Evolutionary conservation across 768 basidiomycete genomes (phyloP), one percentile per base, ranked within the genome.

Genomic region (Hydnum rufescens): DNA sequence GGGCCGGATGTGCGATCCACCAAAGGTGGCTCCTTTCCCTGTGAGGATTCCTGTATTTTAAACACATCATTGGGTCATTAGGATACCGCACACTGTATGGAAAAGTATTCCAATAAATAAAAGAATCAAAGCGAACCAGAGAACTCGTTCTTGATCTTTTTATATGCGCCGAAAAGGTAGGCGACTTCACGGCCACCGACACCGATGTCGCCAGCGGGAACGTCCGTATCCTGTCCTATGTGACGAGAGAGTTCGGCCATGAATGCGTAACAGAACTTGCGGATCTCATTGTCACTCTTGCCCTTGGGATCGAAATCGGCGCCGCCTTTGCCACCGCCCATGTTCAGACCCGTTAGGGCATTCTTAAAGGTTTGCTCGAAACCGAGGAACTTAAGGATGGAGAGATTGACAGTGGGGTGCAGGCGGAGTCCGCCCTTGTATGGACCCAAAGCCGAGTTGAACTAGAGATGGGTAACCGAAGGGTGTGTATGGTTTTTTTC

Each of bases 341-440:
- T 82, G 66, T 68, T 74, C 52, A 82, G 68, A 30, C 80, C 80
- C 13, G 81, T 82, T 26, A 84, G 70, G 32, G 81, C 81, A 66
- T 84, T 82, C 67, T 82, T 82, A 74, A 82, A 82, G 56, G 73
- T 77, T 64, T 84, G 81, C 66, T 84, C 81, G 66, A 82, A 80
- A 43, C 80, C 81, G 57, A 84, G 74, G 76, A 84, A 84, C 64
- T 84, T 84, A 65, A 84, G 74, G 68, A 84, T 82, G 59, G 78
- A 80, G 34, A 84, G 73, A 69, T 82, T 82, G 67, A 84, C 81
- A 51, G 76, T 74, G 56, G 80, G 79, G 70, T 82, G 80, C 50
- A 84, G 73, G 57, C 81, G 76, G 59, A 82, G 75, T 65, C 80
- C 80, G 56, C 81, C 81, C 65, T 81, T 80, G 72, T 81, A 81